Percentiles rank a stretch among this genome's conserved stretches.
These are phyloP conservation scores for Verticillium tricorpus DNA, from an alignment of 2,329 filamentous ascomycete genomes.

Conservation along the genomic window DNA sequence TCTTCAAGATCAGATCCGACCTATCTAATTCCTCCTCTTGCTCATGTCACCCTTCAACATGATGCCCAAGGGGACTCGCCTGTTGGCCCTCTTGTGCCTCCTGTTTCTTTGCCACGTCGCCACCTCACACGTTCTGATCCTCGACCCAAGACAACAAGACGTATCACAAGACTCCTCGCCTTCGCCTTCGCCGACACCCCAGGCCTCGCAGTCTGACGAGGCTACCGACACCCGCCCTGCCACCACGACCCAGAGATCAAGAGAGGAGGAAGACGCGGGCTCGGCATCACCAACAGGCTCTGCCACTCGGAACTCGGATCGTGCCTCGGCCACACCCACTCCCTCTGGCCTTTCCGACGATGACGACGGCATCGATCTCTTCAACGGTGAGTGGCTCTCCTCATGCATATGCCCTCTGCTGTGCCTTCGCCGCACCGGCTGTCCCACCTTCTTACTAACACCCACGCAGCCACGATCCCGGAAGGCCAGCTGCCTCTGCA, in stretches of 20 bases:
- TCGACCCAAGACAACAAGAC: constrained; percentile 29
- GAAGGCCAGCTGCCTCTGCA: constrained; percentile 61
- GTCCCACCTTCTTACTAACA: constrained; percentile 2
- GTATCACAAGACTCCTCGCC: constrained; percentile 9
- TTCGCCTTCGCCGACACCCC: constrained; percentile 9
- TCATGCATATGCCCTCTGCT: not conserved
- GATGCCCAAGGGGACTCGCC: constrained; percentile 25
- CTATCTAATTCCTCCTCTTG: not conserved
- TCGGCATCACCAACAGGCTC: not conserved
- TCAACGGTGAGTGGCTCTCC: not conserved
- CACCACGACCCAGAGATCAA: constrained; percentile 2
- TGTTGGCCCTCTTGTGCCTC: constrained; percentile 35
- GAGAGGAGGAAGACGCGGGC: not conserved
- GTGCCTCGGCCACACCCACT: not conserved
- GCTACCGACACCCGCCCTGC: not conserved
- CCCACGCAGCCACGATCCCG: constrained; percentile 30
- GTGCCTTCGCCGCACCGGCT: not conserved
- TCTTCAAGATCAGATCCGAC: not conserved
- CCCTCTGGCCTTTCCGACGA: not conserved
- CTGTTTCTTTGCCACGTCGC: constrained; percentile 31
- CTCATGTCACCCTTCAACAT: constrained; percentile 18
- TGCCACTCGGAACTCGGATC: not conserved
- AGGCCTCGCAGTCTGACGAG: not conserved
- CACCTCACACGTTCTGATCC: constrained; percentile 25
- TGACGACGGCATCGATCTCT: not conserved